phyloP scores from a whole-genome alignment of 2,329 filamentous ascomycete species.

The Zymoseptoria crescenta region DNA sequence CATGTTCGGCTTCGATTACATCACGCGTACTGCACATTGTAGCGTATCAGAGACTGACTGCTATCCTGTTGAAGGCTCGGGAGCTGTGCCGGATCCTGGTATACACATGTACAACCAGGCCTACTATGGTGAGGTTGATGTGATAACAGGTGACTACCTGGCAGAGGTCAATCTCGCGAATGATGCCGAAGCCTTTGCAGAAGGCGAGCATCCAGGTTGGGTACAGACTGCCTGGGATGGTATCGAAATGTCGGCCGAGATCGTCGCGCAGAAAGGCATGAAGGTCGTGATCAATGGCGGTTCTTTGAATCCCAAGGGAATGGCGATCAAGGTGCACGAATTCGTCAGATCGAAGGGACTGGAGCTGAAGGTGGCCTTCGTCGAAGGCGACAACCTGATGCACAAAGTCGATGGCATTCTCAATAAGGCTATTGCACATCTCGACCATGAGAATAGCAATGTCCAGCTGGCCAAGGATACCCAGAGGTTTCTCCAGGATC shows the following conservation, averaged over 20 bases:
- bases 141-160: conserved; percentile 48
- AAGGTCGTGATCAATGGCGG: conserved; percentile 52
- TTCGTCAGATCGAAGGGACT: conserved; percentile 28
- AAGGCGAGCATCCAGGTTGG: conserved; percentile 19
- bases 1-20: not conserved
- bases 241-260: conserved; percentile 38
- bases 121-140: conserved; percentile 34
- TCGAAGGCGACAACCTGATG: conserved; percentile 35
- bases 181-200: conserved; percentile 20
- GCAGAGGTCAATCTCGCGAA: conserved; percentile 28
- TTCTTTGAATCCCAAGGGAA: conserved; percentile 45
- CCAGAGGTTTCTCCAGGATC: conserved; percentile 13
- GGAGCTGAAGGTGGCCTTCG: conserved; percentile 39
- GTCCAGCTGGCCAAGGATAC: conserved; percentile 18
- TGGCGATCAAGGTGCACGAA: conserved; percentile 40
- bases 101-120: conserved; percentile 24
- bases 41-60: not conserved
- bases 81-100: conserved; percentile 23
- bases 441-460: conserved; percentile 17
- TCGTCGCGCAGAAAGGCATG: conserved; percentile 42
- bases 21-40: too few relatives aligned
- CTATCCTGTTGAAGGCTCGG: conserved; percentile 1
- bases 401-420: conserved; percentile 14
- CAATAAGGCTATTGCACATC: conserved; percentile 14
- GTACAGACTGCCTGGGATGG: conserved; percentile 43